Evolutionary conservation across 768 basidiomycete genomes (phyloP).

Genomic region (Agrocybe pediades): DNA sequence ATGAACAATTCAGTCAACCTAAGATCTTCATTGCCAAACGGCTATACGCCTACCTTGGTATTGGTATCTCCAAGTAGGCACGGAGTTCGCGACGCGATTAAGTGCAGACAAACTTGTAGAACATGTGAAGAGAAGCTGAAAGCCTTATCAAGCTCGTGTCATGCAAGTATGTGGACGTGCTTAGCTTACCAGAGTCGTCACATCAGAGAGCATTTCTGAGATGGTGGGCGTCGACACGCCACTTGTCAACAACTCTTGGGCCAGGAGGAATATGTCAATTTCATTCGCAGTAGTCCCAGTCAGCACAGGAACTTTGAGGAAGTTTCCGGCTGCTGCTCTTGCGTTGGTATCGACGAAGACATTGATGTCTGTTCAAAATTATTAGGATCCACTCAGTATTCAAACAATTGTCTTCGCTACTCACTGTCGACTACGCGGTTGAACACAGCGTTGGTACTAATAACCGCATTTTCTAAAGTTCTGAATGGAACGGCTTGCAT

Average conservation of each 20-base stretch:
- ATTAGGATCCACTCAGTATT: not conserved
- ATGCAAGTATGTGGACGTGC: not conserved
- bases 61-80: constrained; percentile 29
- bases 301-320: constrained; percentile 28
- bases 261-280: constrained; percentile 34
- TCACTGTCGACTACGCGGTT: constrained; percentile 31
- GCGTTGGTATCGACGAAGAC: constrained; percentile 29
- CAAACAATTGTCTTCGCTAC: not conserved
- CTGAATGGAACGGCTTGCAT: constrained; percentile 32
- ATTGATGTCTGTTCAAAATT: constrained; percentile 23
- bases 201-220: constrained; percentile 30
- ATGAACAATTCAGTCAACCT: not conserved
- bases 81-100: constrained; percentile 26
- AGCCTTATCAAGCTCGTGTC: not conserved
- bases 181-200: constrained; percentile 28
- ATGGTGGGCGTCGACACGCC: constrained; percentile 27
- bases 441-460: constrained; percentile 29
- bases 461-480: constrained; percentile 35
- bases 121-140: constrained; percentile 30
- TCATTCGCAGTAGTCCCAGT: constrained; percentile 33
- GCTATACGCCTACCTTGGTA: constrained; percentile 22
- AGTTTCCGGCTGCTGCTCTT: constrained; percentile 24
- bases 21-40: not conserved
- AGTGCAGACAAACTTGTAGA: constrained; percentile 23
- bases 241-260: constrained; percentile 22